These are phyloP conservation scores for Bacidia gigantensis DNA, from an alignment of 495 filamentous ascomycete genomes.

Conservation along the genomic window DNA sequence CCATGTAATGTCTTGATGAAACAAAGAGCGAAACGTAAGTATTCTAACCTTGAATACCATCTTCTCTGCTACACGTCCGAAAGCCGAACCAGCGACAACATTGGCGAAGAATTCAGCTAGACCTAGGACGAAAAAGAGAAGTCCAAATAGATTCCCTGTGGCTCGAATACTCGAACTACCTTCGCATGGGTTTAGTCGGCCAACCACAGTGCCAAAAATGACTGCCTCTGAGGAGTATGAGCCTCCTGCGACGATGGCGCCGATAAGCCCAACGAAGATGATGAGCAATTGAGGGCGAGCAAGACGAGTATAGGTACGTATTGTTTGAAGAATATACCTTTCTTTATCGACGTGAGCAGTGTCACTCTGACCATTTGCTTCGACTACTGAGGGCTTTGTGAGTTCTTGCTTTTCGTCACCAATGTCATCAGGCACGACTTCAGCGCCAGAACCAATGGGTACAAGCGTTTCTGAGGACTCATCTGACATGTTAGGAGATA, in stretches of 20 bases:
- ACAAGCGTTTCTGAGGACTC: background rate
- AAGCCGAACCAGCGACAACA: slow-evolving; percentile 33
- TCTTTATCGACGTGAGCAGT: background rate
- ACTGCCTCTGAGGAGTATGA: slow-evolving; percentile 37
- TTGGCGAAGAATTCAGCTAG: slow-evolving; percentile 41
- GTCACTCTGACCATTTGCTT: background rate
- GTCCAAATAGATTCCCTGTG: slow-evolving; percentile 34
- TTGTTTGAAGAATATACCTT: background rate
- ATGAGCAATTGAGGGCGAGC: slow-evolving; percentile 26
- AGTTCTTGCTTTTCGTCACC: background rate
- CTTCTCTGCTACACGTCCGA: slow-evolving; percentile 40
- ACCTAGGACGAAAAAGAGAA: slow-evolving; percentile 43
- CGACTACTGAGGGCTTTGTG: too few relatives aligned
- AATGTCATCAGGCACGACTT: background rate
- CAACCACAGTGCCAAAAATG: slow-evolving; percentile 39
- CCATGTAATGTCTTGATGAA: slow-evolving; percentile 42
- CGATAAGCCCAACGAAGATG: slow-evolving; percentile 27
- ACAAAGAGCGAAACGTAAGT: slow-evolving; percentile 35
- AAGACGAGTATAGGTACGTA: background rate
- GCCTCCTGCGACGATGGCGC: slow-evolving; percentile 31
- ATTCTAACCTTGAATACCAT: slow-evolving; percentile 36
- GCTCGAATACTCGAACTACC: slow-evolving; percentile 24
- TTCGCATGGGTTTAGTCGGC: slow-evolving; percentile 32
- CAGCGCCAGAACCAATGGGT: background rate
- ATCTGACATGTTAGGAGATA: background rate